Evolutionary conservation across 345 rosid genomes (phyloP).

Genomic region (Dipteronia sinensis): DNA sequence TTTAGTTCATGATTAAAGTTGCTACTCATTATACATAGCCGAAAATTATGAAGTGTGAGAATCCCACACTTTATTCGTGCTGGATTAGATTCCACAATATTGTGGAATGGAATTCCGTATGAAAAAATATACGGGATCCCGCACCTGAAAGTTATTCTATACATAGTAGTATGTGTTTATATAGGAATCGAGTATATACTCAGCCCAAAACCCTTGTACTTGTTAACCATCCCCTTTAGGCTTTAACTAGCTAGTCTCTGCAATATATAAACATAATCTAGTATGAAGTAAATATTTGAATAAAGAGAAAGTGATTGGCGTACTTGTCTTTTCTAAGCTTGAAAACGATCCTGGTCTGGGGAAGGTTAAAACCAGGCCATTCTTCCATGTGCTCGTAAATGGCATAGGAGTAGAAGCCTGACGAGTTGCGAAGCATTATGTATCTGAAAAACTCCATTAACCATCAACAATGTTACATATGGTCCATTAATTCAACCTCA

Average conservation of each 20-base stretch:
- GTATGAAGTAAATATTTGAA: too few species aligned
- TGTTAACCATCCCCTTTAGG: background rate
- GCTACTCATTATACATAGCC: background rate
- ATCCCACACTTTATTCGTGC: too few species aligned
- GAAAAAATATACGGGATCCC: too few species aligned
- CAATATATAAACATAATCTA: too few species aligned
- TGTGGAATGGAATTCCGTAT: too few species aligned
- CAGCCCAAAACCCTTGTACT: background rate
- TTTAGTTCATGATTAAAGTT: background rate
- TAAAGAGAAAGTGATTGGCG: background rate
- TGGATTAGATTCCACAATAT: too few species aligned
- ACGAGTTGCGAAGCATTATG: constrained; percentile 60
- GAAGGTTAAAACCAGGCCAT: constrained; percentile 83
- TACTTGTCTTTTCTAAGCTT: constrained; percentile 85
- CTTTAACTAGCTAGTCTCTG: background rate
- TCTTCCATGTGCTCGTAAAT: constrained; percentile 70
- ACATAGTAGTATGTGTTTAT: background rate
- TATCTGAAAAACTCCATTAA: constrained; percentile 16
- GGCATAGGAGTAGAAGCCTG: constrained; percentile 83
- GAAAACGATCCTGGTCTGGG: constrained; percentile 81
- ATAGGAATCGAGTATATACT: background rate
- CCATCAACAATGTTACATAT: background rate
- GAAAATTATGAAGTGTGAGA: too few species aligned
- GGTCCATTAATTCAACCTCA: background rate
- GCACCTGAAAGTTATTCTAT: too few species aligned